These are phyloP conservation scores for Candida frijolesensis DNA, from an alignment of 1,139 yeast species.

Conservation along the genomic window DNA sequence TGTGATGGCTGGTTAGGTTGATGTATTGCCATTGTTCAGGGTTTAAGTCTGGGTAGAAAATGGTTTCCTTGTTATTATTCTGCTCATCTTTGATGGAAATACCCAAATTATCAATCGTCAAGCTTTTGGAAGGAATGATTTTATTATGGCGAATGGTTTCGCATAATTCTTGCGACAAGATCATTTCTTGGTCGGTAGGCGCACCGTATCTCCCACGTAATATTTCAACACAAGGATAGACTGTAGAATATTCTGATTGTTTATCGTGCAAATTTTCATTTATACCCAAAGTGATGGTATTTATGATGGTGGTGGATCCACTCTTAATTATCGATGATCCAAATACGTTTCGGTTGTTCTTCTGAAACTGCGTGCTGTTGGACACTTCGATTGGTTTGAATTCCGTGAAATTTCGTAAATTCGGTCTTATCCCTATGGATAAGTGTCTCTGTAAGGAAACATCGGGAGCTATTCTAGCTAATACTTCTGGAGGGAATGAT, in stretches of 20 bases:
- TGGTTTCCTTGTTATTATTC: constrained; percentile 25
- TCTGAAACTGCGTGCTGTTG: constrained; percentile 27
- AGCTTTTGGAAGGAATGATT: constrained; percentile 46
- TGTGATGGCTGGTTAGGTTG: constrained; percentile 18
- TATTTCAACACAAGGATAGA: constrained; percentile 81
- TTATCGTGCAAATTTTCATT: constrained; percentile 46
- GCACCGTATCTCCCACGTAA: constrained; percentile 77
- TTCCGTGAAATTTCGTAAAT: constrained; percentile 70
- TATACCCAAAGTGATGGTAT: constrained; percentile 74
- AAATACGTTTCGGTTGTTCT: constrained; percentile 44
- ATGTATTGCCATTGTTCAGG: constrained; percentile 22
- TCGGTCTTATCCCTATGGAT: constrained; percentile 70
- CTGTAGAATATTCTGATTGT: constrained; percentile 37
- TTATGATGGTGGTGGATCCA: constrained; percentile 76
- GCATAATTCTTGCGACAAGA: constrained; percentile 66
- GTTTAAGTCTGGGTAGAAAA: constrained; percentile 43
- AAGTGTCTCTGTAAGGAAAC: constrained; percentile 79
- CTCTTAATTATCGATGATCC: constrained; percentile 75
- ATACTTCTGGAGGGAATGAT: constrained; percentile 75
- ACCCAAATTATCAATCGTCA: constrained; percentile 52
- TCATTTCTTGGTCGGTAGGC: constrained; percentile 92
- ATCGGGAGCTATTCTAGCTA: constrained; percentile 86
- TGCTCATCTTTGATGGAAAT: constrained; percentile 44
- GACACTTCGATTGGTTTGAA: constrained; percentile 59
- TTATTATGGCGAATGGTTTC: constrained; percentile 61